Evolutionary conservation across 176 grass and related monocot genomes (phyloP).

Genomic region (sorghum (Sorghum bicolor)): Sorghum_bicolor_NCBIv3 NC_012871.2:66133001-66133500

Average conservation of each 20-base stretch:
- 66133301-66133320: neutral
- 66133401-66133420: neutral
- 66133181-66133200: neutral
- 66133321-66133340: neutral
- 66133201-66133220: neutral
- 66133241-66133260: neutral
- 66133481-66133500: neutral
- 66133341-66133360: neutral
- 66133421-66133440: neutral
- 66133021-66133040: constrained; percentile 12
- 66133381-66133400: neutral
- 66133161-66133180: neutral
- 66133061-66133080: neutral
- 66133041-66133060: neutral
- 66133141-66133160: neutral
- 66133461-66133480: neutral
- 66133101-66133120: neutral
- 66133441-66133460: neutral
- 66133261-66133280: neutral
- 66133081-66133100: neutral
- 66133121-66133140: neutral
- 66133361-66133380: neutral
- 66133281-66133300: no score
- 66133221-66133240: neutral
- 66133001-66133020: constrained; percentile 37